phyloP scores from a whole-genome alignment of 2,329 filamentous ascomycete genomes.

The Diaporthe helianthi region DNA sequence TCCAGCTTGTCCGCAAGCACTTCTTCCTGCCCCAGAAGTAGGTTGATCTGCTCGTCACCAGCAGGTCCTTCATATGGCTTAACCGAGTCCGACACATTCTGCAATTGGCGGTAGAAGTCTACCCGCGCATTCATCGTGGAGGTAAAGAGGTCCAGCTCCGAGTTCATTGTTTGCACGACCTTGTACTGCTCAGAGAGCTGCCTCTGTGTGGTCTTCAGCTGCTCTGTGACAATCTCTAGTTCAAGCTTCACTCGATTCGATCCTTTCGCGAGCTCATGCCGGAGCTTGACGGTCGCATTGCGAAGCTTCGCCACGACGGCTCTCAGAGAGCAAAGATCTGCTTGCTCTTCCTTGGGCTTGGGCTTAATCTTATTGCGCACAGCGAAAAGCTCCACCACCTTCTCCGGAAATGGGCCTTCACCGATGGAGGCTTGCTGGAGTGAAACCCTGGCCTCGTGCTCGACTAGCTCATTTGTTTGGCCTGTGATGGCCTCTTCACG shows the following conservation, averaged over 20 bases:
- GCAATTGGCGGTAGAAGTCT: slow-evolving; percentile 90
- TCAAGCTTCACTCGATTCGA: slow-evolving; percentile 67
- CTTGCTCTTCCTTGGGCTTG: not conserved
- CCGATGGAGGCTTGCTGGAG: slow-evolving; percentile 65
- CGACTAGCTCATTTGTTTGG: slow-evolving; percentile 75
- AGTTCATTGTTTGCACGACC: slow-evolving; percentile 57
- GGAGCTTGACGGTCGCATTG: slow-evolving; percentile 64
- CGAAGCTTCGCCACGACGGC: slow-evolving; percentile 75
- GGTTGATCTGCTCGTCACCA: slow-evolving; percentile 58
- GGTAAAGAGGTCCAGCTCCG: slow-evolving; percentile 79
- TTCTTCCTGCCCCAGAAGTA: slow-evolving; percentile 54
- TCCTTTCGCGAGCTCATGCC: slow-evolving; percentile 61
- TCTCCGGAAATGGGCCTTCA: slow-evolving; percentile 75
- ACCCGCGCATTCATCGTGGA: slow-evolving; percentile 83
- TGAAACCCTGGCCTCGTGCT: slow-evolving; percentile 73
- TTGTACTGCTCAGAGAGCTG: slow-evolving; percentile 60
- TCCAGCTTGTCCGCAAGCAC: slow-evolving; percentile 65
- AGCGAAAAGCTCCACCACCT: slow-evolving; percentile 59
- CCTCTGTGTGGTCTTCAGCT: slow-evolving; percentile 67
- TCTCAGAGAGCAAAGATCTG: slow-evolving; percentile 69
- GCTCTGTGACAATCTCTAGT: slow-evolving; percentile 65
- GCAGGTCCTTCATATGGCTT: slow-evolving; percentile 72
- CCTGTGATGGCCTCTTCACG: slow-evolving; percentile 79
- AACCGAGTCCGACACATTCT: slow-evolving; percentile 89
- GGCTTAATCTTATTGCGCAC: slow-evolving; percentile 58